These are phyloP conservation scores for Pythium dissimile DNA, from an alignment of 352 stramenopile genomes.

Conservation along the genomic window DNA sequence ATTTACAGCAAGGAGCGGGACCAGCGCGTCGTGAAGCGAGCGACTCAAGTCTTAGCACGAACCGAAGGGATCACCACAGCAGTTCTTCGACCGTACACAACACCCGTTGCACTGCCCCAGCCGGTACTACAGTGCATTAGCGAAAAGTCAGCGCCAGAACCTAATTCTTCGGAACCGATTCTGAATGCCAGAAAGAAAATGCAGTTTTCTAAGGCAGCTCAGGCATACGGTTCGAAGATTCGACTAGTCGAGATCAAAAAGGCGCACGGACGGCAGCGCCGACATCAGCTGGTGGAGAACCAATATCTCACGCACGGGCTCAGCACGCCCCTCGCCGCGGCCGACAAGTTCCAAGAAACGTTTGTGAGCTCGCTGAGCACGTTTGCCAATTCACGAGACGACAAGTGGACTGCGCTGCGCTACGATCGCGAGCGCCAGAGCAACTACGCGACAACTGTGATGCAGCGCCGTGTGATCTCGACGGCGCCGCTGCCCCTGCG, in stretches of 20 bases:
- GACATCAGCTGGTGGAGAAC: slow-evolving; percentile 38
- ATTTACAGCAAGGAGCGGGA: slow-evolving; percentile 62
- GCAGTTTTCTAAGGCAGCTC: slow-evolving; percentile 49
- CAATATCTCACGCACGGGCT: slow-evolving; percentile 45
- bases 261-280: slow-evolving; percentile 21
- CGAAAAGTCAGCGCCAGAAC: neutral
- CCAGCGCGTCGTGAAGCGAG: slow-evolving; percentile 38
- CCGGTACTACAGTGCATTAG: neutral
- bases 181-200: slow-evolving; percentile 30
- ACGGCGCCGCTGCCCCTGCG: slow-evolving; percentile 21
- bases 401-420: slow-evolving; percentile 52
- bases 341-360: slow-evolving; percentile 54
- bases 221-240: slow-evolving; percentile 45
- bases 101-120: neutral
- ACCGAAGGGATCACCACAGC: slow-evolving; percentile 1
- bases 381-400: slow-evolving; percentile 35
- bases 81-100: neutral
- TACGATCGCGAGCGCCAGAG: slow-evolving; percentile 39
- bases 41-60: slow-evolving; percentile 15
- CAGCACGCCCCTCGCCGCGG: slow-evolving; percentile 28
- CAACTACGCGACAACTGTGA: slow-evolving; percentile 31
- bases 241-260: slow-evolving; percentile 39
- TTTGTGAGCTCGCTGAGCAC: slow-evolving; percentile 56
- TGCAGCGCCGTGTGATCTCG: slow-evolving; percentile 33
- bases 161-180: neutral